Evolutionary conservation across 1,284 basidiomycete species (phyloP).

Genomic region (Cryptococcus hybrid): DNA sequence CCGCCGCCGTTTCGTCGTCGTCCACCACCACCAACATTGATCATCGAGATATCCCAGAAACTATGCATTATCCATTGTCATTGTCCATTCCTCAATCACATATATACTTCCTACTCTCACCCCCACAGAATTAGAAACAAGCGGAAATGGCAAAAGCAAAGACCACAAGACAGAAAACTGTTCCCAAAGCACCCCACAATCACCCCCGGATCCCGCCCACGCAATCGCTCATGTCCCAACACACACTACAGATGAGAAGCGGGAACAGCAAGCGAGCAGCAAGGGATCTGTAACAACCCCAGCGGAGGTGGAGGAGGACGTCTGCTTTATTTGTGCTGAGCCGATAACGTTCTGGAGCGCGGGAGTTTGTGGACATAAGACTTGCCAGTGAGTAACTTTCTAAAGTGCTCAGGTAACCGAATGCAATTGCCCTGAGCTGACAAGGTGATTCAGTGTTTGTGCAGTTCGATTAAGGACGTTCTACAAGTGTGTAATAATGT

Average conservation of each 20-base stretch:
- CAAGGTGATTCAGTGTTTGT: conserved; percentile 60
- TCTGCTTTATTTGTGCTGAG: conserved; percentile 96
- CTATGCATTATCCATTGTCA: no score
- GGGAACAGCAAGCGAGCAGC: conserved; percentile 1
- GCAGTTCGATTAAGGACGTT: conserved; percentile 84
- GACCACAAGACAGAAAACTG: not conserved
- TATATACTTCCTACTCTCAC: no score
- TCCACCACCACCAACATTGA: no score
- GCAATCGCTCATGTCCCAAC: conserved; percentile 20
- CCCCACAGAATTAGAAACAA: no score
- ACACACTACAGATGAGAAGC: conserved; percentile 14
- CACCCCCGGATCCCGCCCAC: conserved; percentile 18
- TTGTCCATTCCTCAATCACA: no score
- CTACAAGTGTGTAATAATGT: conserved; percentile 63
- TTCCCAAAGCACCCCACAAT: conserved; percentile 12
- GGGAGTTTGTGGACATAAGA: conserved; percentile 80
- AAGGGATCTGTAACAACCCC: conserved; percentile 1
- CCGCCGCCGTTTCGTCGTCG: no score
- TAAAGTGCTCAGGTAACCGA: no score
- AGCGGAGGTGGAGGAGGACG: conserved; percentile 48
- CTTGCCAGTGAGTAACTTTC: conserved; percentile 45
- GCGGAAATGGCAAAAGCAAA: conserved; percentile 8
- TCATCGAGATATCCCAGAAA: no score
- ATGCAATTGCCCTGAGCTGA: no score
- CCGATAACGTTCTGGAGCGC: conserved; percentile 86